Evolutionary conservation across 129 eudicot species (phyloP).

Genomic region (Glebionis coronaria): DNA sequence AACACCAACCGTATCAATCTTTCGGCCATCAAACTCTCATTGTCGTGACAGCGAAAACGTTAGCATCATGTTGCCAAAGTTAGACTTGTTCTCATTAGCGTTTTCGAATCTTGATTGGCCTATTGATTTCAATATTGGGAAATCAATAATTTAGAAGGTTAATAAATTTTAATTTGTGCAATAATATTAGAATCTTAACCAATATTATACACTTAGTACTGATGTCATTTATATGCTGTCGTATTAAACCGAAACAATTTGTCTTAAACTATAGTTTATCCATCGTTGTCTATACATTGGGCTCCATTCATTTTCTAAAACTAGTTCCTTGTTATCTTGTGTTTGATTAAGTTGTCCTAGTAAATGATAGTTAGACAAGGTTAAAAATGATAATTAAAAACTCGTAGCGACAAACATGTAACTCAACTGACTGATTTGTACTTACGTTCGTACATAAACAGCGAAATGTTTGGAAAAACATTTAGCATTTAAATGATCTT

Average conservation of each 20-base stretch:
- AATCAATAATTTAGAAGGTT: background rate
- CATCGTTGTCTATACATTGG: background rate
- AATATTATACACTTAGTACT: slow-evolving; percentile 1
- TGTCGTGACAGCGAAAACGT: background rate
- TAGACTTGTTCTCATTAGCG: background rate
- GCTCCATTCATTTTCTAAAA: background rate
- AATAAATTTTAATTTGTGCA: background rate
- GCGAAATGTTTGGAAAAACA: too few relatives aligned
- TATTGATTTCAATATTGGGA: background rate
- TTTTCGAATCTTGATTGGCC: background rate
- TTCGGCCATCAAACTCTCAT: slow-evolving; percentile 11
- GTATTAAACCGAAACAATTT: slow-evolving; percentile 15
- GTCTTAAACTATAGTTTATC: slow-evolving; percentile 8
- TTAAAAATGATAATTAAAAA: too few relatives aligned
- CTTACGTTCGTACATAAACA: too few relatives aligned
- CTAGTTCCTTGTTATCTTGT: background rate
- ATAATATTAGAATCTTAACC: background rate
- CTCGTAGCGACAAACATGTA: background rate
- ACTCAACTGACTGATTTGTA: too few relatives aligned
- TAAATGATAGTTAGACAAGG: background rate
- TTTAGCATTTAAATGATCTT: too few relatives aligned
- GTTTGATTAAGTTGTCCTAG: too few relatives aligned
- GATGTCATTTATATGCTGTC: slow-evolving; percentile 14
- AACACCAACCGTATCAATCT: background rate
- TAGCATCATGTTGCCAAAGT: slow-evolving; percentile 10